These are phyloP conservation scores for Discostella stelligera DNA, from an alignment of 352 stramenopile genomes.

Conservation along the genomic window DNA sequence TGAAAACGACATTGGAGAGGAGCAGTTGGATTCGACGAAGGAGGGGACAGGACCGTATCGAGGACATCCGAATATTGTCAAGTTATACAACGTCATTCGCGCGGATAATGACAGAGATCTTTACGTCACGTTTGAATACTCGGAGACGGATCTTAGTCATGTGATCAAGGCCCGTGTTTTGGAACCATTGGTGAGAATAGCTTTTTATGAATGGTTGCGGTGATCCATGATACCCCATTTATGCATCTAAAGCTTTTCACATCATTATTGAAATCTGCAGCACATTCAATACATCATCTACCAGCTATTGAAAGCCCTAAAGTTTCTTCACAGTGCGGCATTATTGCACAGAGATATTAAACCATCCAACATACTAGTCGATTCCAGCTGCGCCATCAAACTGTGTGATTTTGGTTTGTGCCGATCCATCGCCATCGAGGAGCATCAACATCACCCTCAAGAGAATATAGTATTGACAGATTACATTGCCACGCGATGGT, in stretches of 20 bases:
- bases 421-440: conserved; percentile 87
- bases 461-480: conserved; percentile 85
- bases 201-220: not conserved
- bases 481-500: conserved; percentile 95
- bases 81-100: conserved; percentile 90
- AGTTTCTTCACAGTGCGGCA: conserved; percentile 94
- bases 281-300: conserved; percentile 98
- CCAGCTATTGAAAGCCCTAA: conserved; percentile 93
- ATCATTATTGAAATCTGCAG: conserved; percentile 73
- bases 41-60: not conserved
- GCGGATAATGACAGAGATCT: conserved; percentile 95
- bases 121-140: conserved; percentile 96
- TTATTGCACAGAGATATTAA: conserved; percentile 96
- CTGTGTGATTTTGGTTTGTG: conserved; percentile 96
- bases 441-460: conserved; percentile 50
- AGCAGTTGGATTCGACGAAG: too few species aligned
- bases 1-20: conserved; percentile 63
- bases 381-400: conserved; percentile 92
- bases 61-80: conserved; percentile 87
- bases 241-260: conserved; percentile 73
- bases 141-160: conserved; percentile 90
- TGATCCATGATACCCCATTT: not conserved
- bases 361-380: conserved; percentile 93
- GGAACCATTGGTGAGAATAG: conserved; percentile 7
- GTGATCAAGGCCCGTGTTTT: conserved; percentile 13